These are phyloP conservation scores for Phaeosphaeriaceae sp. DNA, from an alignment of 2,329 filamentous ascomycete genomes.

Conservation along the genomic window DNA sequence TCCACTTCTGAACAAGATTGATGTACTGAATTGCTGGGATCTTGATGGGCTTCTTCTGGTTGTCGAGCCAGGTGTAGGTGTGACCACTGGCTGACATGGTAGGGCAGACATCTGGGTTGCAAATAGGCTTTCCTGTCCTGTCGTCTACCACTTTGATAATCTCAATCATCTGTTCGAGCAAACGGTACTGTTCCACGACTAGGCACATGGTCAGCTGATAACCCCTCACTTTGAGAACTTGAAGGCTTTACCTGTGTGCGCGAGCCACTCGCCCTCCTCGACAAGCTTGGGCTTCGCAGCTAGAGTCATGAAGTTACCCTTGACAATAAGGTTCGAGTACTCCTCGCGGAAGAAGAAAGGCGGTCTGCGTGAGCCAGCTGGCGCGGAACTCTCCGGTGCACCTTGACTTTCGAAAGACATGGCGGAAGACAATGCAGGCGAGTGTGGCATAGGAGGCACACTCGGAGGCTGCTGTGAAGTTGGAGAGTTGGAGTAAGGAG, in stretches of 20 bases:
- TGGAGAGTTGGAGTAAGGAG: slow-evolving; percentile 43
- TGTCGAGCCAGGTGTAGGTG: slow-evolving; percentile 96
- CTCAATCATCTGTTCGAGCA: slow-evolving; percentile 87
- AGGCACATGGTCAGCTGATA: slow-evolving; percentile 34
- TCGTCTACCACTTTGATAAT: slow-evolving; percentile 87
- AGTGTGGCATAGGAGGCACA: slow-evolving; percentile 47
- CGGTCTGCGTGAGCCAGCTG: slow-evolving; percentile 66
- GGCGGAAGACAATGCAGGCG: slow-evolving; percentile 47
- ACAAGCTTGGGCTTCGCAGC: slow-evolving; percentile 92
- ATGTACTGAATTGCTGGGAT: slow-evolving; percentile 94
- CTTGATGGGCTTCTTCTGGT: slow-evolving; percentile 84
- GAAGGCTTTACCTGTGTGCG: slow-evolving; percentile 76
- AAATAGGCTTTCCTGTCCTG: slow-evolving; percentile 75
- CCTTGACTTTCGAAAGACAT: slow-evolving; percentile 72
- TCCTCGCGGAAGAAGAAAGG: slow-evolving; percentile 78
- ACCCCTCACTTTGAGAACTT: background rate
- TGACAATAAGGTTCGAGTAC: slow-evolving; percentile 86
- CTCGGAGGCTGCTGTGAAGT: slow-evolving; percentile 41
- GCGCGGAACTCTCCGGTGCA: slow-evolving; percentile 48
- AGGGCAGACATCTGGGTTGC: slow-evolving; percentile 83
- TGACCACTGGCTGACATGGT: slow-evolving; percentile 94
- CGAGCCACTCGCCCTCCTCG: slow-evolving; percentile 93
- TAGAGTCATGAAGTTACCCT: slow-evolving; percentile 96
- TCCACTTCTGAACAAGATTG: slow-evolving; percentile 95
- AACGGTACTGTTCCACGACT: slow-evolving; percentile 93